Evolutionary conservation across 306 rosid species (phyloP), one percentile per base, ranked within the genome.

Genomic region (Notholithocarpus densiflorus): DNA sequence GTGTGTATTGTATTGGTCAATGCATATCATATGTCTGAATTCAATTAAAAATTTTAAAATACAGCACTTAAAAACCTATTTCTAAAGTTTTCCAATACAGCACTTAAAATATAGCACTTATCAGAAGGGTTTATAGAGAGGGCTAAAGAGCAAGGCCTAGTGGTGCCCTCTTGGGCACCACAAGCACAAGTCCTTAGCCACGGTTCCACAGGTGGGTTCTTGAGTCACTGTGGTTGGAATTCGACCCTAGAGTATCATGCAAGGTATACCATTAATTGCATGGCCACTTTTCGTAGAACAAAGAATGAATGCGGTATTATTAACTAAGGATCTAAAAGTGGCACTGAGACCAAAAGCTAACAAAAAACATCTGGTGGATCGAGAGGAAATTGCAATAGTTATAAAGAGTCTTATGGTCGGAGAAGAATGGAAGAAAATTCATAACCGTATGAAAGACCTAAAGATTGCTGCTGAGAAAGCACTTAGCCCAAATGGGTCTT

Each of bases 181-280:
- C 87, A 80, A 20, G 64, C 71, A 66, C 83, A 83, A 27, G 60
- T 86, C 5, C 87, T 86, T 31, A 27, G 55, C 12, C 90, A 87
- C 29, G 17, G 6, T 0, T 68, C 88, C 2, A 18, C 73, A 0
- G 82, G 84, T 3, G 87, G 70, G 23, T 87, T 84, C 52, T 9
- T 87, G 4, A 81, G 76, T 13, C 90, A 87, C 9, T 84, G 90
- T 54, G 90, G 90, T 29, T 87, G 90, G 90, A 84, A 84, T 48
- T 87, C 90, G 1, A 83, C 72, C 11, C 51, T 83, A 5, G 84
- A 83, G 17, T 32, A 71, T 83, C 4, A 24, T 53, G 18, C 69
- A 71, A 17, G 83, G 83, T 10, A 31, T 75, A 61, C 83, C 86
- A 29, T 20, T 83, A 20, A 79, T 79, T 13, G 77, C 81, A 0